These are phyloP conservation scores for Metschnikowia amazonensis DNA, from an alignment of 805 yeast species.

Conservation along the genomic window DNA sequence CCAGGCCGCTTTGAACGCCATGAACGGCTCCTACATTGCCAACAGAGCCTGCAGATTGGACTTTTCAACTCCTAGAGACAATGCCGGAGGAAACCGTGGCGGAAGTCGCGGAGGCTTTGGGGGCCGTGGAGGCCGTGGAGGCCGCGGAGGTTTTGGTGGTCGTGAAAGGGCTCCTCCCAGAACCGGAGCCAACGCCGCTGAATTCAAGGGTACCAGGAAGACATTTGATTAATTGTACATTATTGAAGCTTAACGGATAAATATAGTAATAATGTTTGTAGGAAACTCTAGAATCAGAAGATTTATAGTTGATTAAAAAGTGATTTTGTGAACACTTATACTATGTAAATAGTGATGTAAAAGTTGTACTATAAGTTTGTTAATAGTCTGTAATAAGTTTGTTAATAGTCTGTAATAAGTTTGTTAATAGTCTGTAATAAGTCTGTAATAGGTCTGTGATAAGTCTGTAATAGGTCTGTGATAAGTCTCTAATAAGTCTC, in stretches of 20 bases:
- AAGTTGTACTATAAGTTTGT: too few species aligned
- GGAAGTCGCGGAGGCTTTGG: slow-evolving; percentile 19
- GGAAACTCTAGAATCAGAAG: too few species aligned
- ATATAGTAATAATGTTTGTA: too few species aligned
- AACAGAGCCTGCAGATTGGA: slow-evolving; percentile 95
- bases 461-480: too few species aligned
- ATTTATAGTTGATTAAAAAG: too few species aligned
- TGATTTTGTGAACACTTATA: too few species aligned
- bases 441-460: too few species aligned
- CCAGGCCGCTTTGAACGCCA: slow-evolving; percentile 75
- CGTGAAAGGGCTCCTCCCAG: slow-evolving; percentile 60
- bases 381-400: too few species aligned
- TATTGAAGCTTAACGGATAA: background rate
- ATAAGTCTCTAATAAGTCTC: too few species aligned
- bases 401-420: too few species aligned
- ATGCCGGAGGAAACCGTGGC: slow-evolving; percentile 18
- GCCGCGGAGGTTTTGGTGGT: slow-evolving; percentile 23
- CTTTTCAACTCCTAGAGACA: slow-evolving; percentile 85
- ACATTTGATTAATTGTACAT: slow-evolving; percentile 30
- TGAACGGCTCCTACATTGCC: slow-evolving; percentile 84
- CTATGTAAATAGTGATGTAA: too few species aligned
- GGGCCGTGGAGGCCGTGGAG: slow-evolving; percentile 16
- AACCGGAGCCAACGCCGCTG: slow-evolving; percentile 57
- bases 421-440: too few species aligned
- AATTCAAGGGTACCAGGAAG: slow-evolving; percentile 81